Base-by-base conservation (phyloP, 2,329 filamentous ascomycete species). In the Gyromitra esculenta region DNA sequence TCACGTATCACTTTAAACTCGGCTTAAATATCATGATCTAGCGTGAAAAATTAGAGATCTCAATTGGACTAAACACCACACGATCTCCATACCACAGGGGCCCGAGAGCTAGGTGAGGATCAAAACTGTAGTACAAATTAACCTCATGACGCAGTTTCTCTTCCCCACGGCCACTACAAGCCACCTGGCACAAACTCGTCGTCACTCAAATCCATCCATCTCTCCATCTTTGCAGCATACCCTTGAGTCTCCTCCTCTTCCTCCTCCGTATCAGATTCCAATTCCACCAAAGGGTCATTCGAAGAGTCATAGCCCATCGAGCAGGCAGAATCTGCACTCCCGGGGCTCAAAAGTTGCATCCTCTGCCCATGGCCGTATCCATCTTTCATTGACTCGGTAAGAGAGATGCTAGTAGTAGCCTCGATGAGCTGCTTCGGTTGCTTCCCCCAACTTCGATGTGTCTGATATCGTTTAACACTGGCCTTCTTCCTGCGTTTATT, bases 151-250 rank as follows among this genome's bases (percentile, higher is more conserved):
- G 50, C 18, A 52, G 50, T 31, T 6, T 52, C 60, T 21, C 8
- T 13, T 13, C 15, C 35, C 41, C 7, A 0, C 56, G 4, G 1
- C 37, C 31, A 43, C 41, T 11, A 37, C 37, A 60, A 25, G 8
- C 57, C 35, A 5, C 8, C n/a, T 2, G 57, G 52, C 31, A 59
- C 66, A 45, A 54, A 72, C 15, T 56, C 56, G 11, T 63, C 57
- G 56, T 64, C 59, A 21, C 45, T 6, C 13, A 41, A 18, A 45
- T 65, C 9, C 68, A 64, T 65, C 35, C 45, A 65, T 25, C 11
- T 37, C 39, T 66, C 57, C 31, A 71, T n/a, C 48, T 48, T 66
- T 18, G 39, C 64, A 8, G 48, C 64, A 45, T 68, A 56, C 18
- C 37, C 18, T 21, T 67, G 41, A 21, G 1, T 5, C 25, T 35